Conservation (phyloP, 139 green algal species). For the Prasinococcaceae sp. region DNA sequence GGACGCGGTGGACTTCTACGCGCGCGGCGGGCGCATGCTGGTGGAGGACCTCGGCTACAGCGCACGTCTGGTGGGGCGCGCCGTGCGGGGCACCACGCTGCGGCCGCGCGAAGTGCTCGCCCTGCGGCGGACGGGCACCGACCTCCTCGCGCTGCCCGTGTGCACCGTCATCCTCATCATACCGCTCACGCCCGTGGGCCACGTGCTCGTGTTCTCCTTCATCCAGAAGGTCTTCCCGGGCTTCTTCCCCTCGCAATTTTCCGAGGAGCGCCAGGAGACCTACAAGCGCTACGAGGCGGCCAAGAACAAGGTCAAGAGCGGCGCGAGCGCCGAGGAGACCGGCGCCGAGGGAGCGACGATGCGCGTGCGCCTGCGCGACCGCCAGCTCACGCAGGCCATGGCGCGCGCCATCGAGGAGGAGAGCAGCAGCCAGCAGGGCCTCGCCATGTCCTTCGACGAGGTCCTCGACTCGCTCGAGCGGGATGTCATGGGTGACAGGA, state of each 20-base stretch:
- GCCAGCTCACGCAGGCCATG: no score
- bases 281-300: conserved; percentile 70
- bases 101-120: conserved; percentile 78
- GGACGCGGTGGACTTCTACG: conserved; percentile 68
- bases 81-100: conserved; percentile 54
- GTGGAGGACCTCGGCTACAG: conserved; percentile 26
- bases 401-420: no score
- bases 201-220: conserved; percentile 94
- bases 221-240: conserved; percentile 92
- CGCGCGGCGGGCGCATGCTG: conserved; percentile 47
- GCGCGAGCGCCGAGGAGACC: no score
- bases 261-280: conserved; percentile 61
- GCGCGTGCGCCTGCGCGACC: no score
- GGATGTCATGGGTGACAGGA: no score
- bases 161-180: conserved; percentile 97
- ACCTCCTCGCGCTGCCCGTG: conserved; percentile 85
- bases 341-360: no score
- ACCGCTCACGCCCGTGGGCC: conserved; percentile 85
- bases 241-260: conserved; percentile 95
- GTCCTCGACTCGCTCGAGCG: no score
- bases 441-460: no score
- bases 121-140: conserved; percentile 71
- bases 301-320: conserved; percentile 41
- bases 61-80: conserved; percentile 16
- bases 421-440: no score